Percentiles rank a stretch among this genome's conserved stretches.
These are phyloP conservation scores for Abrus precatorius DNA, from an alignment of 306 rosid genomes.

Conservation along the genomic window DNA sequence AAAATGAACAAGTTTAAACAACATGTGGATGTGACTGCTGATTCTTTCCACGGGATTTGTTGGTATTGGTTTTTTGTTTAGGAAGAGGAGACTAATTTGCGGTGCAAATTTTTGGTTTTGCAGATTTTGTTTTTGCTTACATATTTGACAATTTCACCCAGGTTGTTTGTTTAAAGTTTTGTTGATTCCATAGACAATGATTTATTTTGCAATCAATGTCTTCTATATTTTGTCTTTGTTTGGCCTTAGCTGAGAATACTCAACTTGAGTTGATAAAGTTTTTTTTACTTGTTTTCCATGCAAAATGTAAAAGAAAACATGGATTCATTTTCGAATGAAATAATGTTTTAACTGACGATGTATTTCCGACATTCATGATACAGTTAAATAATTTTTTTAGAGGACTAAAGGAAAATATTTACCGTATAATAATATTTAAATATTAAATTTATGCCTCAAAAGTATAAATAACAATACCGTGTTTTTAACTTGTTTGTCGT, in stretches of 20 bases:
- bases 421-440: too few species aligned
- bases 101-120: neutral
- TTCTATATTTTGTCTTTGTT: neutral
- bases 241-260: neutral
- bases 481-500: too few species aligned
- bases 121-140: conserved; percentile 5
- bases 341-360: too few species aligned
- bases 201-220: neutral
- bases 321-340: too few species aligned
- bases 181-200: neutral
- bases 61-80: neutral
- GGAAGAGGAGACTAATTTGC: conserved; percentile 1
- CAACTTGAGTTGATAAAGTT: neutral
- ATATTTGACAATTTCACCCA: conserved; percentile 9
- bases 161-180: conserved; percentile 2
- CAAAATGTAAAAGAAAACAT: too few species aligned
- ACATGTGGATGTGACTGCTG: neutral
- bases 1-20: conserved; percentile 40
- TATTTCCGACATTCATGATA: too few species aligned
- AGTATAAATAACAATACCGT: too few species aligned
- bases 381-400: too few species aligned
- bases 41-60: neutral
- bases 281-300: neutral
- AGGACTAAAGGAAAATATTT: too few species aligned
- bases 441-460: too few species aligned